phyloP scores from a whole-genome alignment of 345 rosid species.

The Salix caprea region DNA sequence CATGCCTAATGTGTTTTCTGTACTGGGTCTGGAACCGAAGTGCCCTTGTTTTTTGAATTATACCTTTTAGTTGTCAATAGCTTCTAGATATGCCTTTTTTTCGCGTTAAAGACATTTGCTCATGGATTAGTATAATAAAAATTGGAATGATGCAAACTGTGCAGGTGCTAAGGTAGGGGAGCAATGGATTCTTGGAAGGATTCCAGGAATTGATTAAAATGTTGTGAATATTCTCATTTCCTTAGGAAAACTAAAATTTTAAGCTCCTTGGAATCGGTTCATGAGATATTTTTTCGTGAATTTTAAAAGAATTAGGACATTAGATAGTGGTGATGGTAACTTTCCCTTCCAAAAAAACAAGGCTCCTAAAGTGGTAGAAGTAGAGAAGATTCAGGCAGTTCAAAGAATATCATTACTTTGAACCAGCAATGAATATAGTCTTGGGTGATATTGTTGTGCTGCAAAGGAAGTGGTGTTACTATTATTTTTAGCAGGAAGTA shows the following conservation, averaged over 20 bases:
- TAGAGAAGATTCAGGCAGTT: background rate
- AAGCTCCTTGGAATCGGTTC: background rate
- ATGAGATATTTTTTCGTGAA: background rate
- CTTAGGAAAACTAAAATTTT: background rate
- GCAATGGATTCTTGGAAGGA: background rate
- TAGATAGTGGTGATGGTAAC: background rate
- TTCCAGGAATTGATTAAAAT: background rate
- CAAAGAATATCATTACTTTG: background rate
- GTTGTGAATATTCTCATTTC: background rate
- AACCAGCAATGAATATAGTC: background rate
- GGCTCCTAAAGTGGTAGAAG: background rate
- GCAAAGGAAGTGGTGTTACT: background rate
- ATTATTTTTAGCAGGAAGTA: background rate
- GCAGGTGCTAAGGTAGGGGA: background rate
- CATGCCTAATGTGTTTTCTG: background rate
- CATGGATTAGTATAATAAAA: background rate
- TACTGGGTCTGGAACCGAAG: background rate
- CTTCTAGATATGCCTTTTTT: background rate
- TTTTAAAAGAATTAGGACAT: background rate
- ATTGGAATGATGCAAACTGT: background rate
- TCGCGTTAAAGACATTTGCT: background rate
- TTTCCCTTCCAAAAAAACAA: background rate
- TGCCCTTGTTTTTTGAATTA: background rate
- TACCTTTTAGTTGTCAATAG: background rate
- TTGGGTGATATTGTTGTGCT: background rate